phyloP scores from a whole-genome alignment of 208 protist species.

The Crithidia brevicula region DNA sequence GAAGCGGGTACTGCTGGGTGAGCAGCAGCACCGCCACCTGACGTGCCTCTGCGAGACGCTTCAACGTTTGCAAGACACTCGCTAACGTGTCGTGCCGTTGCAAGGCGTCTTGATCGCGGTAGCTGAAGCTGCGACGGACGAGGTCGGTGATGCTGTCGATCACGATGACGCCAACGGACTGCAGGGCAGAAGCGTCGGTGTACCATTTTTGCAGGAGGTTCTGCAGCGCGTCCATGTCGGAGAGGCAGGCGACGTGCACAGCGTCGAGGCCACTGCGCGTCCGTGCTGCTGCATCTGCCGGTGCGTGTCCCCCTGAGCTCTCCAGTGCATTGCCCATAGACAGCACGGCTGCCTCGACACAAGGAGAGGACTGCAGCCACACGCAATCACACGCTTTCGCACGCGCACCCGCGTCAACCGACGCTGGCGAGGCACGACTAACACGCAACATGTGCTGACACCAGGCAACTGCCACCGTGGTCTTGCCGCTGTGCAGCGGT shows the following conservation, averaged over 20 bases:
- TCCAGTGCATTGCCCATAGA: too few species aligned
- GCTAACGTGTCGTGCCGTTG: conserved; percentile 55
- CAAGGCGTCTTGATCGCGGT: conserved; percentile 35
- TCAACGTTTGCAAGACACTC: conserved; percentile 47
- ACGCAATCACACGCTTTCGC: conserved; percentile 4
- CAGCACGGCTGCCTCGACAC: conserved; percentile 7
- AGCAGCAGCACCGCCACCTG: conserved; percentile 57
- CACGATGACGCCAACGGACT: conserved; percentile 46
- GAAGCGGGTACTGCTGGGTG: conserved; percentile 22
- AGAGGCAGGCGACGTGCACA: conserved; percentile 20
- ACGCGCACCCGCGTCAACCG: too few species aligned
- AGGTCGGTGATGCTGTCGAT: conserved; percentile 62
- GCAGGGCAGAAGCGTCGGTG: conserved; percentile 5
- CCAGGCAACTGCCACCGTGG: conserved; percentile 37
- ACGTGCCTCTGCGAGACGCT: conserved; percentile 47
- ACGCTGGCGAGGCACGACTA: too few species aligned
- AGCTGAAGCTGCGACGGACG: conserved; percentile 47
- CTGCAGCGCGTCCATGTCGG: conserved; percentile 23
- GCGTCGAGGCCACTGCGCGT: too few species aligned
- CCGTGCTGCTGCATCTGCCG: background rate
- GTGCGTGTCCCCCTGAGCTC: too few species aligned
- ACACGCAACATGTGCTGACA: conserved; percentile 15
- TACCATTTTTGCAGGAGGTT: conserved; percentile 15
- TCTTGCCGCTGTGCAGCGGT: conserved; percentile 32
- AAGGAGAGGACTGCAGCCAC: conserved; percentile 28